These are phyloP conservation scores for Rhodotorula sphaerocarpa DNA, from an alignment of 768 basidiomycete species.

Conservation along the genomic window DNA sequence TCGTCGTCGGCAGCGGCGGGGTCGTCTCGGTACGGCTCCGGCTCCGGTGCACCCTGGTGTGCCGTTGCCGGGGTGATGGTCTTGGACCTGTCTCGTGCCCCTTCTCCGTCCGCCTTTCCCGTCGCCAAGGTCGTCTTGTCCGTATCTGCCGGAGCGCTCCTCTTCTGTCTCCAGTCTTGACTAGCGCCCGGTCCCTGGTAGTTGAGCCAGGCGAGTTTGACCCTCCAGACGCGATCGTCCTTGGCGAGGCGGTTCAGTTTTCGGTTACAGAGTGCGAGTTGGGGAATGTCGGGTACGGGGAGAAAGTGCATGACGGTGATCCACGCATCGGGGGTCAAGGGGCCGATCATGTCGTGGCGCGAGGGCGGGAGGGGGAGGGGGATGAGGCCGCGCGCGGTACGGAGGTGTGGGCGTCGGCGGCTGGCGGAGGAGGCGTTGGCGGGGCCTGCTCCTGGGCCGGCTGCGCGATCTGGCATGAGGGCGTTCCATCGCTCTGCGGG, in stretches of 20 bases:
- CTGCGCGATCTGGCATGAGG: constrained; percentile 54
- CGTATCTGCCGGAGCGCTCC: not conserved
- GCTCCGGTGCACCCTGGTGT: not conserved
- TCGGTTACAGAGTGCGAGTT: constrained; percentile 61
- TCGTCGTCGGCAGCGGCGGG: constrained; percentile 29
- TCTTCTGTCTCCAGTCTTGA: constrained; percentile 2
- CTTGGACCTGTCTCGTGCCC: no score
- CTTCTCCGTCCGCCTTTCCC: constrained; percentile 48
- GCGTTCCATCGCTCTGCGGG: constrained; percentile 66
- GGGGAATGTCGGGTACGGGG: constrained; percentile 70
- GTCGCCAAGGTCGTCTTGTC: constrained; percentile 40
- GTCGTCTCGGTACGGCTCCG: not conserved
- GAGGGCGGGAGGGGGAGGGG: no score
- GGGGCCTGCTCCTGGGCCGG: no score
- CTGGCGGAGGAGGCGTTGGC: not conserved
- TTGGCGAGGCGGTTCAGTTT: constrained; percentile 56
- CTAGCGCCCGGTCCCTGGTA: constrained; percentile 25
- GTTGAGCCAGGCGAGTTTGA: constrained; percentile 57
- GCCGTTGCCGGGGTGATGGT: no score
- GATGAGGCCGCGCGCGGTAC: not conserved
- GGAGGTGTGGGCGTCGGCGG: not conserved
- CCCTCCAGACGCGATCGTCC: constrained; percentile 74
- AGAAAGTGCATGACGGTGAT: constrained; percentile 63
- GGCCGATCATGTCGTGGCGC: constrained; percentile 53
- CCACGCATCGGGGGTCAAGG: constrained; percentile 69